phyloP scores from a whole-genome alignment of 1,284 basidiomycete genomes.

The Bjerkandera adusta region DNA sequence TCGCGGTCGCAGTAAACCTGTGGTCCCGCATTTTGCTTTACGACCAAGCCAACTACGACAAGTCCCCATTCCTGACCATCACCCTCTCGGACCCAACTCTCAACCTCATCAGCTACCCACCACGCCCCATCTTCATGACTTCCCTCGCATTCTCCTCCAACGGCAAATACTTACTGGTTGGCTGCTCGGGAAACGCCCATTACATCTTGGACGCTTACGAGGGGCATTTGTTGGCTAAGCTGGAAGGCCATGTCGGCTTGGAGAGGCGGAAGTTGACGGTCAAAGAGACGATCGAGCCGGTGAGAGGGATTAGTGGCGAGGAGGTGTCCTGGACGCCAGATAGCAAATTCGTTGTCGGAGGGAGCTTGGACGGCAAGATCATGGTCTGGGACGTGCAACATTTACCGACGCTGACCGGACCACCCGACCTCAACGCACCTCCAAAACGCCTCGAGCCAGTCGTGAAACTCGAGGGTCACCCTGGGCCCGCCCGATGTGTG shows the following conservation, averaged over 20 bases:
- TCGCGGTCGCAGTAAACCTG: slow-evolving; percentile 89
- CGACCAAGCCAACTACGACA: slow-evolving; percentile 87
- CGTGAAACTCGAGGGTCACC: slow-evolving; percentile 68
- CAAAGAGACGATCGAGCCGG: slow-evolving; percentile 62
- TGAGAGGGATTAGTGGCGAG: slow-evolving; percentile 81
- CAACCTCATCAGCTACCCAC: slow-evolving; percentile 71
- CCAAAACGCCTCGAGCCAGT: slow-evolving; percentile 58
- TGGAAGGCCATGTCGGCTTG: slow-evolving; percentile 80
- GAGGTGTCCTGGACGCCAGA: slow-evolving; percentile 93
- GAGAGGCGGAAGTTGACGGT: slow-evolving; percentile 54
- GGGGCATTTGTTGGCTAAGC: slow-evolving; percentile 76
- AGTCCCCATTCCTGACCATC: slow-evolving; percentile 85
- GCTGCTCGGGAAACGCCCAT: slow-evolving; percentile 90
- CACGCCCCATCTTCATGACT: slow-evolving; percentile 89
- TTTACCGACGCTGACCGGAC: slow-evolving; percentile 46
- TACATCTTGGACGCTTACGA: slow-evolving; percentile 91
- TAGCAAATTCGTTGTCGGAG: slow-evolving; percentile 82
- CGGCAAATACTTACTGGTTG: slow-evolving; percentile 88
- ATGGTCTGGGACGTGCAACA: slow-evolving; percentile 79
- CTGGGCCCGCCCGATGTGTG: slow-evolving; percentile 81
- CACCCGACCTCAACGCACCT: slow-evolving; percentile 49
- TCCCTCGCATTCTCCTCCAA: slow-evolving; percentile 89
- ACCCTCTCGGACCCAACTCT: slow-evolving; percentile 81
- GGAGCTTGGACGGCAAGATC: slow-evolving; percentile 81
- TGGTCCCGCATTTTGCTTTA: slow-evolving; percentile 87